phyloP scores from a whole-genome alignment of 768 basidiomycete species.

The Kwoniella heveanensis region DNA sequence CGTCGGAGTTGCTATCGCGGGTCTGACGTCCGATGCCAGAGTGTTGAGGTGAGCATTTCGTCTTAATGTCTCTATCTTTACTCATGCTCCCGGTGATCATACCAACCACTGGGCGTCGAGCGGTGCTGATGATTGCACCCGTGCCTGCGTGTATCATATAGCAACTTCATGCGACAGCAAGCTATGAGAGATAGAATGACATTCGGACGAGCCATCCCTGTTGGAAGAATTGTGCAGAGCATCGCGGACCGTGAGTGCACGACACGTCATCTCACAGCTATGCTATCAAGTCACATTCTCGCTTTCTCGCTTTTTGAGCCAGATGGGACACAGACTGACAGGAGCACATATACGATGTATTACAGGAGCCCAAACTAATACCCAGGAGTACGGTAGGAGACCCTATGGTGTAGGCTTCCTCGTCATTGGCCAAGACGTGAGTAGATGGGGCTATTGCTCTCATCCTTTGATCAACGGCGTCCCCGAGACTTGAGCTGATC shows the following conservation, averaged over 20 bases:
- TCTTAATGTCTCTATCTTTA: no score
- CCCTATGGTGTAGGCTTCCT: constrained; percentile 99
- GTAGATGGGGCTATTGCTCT: no score
- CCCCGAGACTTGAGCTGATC: no score
- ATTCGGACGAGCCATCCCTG: constrained; percentile 91
- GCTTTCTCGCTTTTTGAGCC: no score
- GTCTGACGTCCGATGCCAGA: constrained; percentile 96
- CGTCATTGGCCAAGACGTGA: constrained; percentile 84
- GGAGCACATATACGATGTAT: not conserved
- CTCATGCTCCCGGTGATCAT: no score
- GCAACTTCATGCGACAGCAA: constrained; percentile 99
- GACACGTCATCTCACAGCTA: no score
- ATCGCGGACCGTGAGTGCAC: constrained; percentile 96
- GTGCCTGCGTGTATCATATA: constrained; percentile 51
- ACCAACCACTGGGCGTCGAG: not conserved
- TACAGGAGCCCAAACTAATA: constrained; percentile 95
- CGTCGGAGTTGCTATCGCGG: constrained; percentile 98
- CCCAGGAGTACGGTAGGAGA: constrained; percentile 94
- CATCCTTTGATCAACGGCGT: no score
- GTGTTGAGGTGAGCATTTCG: constrained; percentile 91
- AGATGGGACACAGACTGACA: no score
- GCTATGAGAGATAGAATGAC: constrained; percentile 94
- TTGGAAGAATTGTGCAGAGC: constrained; percentile 85
- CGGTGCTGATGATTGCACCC: not conserved
- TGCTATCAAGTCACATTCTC: no score